Evolutionary conservation across 441 rosid genomes (phyloP).

Genomic region (Croton setiger): DNA sequence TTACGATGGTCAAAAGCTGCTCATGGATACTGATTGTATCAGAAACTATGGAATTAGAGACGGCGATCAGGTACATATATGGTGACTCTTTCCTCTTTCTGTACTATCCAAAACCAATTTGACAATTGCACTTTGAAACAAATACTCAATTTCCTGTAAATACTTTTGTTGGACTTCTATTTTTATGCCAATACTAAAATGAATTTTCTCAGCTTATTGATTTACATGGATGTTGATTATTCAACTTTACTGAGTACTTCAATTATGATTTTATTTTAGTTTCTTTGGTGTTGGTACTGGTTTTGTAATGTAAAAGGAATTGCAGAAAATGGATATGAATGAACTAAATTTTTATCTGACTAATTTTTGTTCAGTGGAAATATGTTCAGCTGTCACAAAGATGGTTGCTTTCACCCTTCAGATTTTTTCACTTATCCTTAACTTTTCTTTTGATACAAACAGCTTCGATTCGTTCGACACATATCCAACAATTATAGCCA

Average conservation of each 20-base stretch:
- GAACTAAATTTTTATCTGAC: not conserved
- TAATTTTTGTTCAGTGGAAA: not conserved
- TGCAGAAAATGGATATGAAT: not conserved
- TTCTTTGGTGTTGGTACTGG: not conserved
- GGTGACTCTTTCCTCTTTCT: not conserved
- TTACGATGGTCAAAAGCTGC: constrained; percentile 51
- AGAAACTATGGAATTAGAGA: constrained; percentile 65
- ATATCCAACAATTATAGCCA: constrained; percentile 31
- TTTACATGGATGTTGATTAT: not conserved
- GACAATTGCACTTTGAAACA: not conserved
- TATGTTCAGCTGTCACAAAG: not conserved
- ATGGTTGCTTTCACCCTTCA: not conserved
- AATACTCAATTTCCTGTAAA: not conserved
- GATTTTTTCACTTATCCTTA: not conserved
- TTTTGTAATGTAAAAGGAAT: not conserved
- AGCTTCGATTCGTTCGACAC: constrained; percentile 75
- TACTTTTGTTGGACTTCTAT: not conserved
- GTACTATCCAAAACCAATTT: not conserved
- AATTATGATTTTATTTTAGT: not conserved
- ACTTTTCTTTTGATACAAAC: constrained; percentile 9
- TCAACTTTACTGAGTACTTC: not conserved
- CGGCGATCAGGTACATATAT: constrained; percentile 79
- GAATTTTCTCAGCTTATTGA: not conserved
- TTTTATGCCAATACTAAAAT: too few species aligned
- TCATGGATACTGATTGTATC: constrained; percentile 49